Evolutionary conservation across 225 moss, liverwort and hornwort genomes (phyloP).

Genomic region (Climacium dendroides): DNA sequence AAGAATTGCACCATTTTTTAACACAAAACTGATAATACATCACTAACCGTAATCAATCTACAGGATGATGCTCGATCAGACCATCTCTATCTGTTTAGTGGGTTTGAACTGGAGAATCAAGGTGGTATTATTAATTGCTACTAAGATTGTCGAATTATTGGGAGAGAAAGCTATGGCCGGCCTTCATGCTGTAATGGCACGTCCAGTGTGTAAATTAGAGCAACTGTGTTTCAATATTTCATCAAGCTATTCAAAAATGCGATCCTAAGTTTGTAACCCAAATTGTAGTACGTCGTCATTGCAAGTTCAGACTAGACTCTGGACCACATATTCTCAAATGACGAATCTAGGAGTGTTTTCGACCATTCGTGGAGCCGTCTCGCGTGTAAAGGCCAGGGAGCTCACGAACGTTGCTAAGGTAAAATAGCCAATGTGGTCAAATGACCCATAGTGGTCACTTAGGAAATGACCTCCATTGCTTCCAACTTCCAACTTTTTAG

Average conservation of each 20-base stretch:
- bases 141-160: not conserved
- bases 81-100: not conserved
- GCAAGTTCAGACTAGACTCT: not conserved
- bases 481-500: too few relatives aligned
- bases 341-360: too few relatives aligned
- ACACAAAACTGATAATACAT: not conserved
- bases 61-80: too few relatives aligned
- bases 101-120: not conserved
- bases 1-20: not conserved
- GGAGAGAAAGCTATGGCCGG: not conserved
- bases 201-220: not conserved
- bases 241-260: not conserved
- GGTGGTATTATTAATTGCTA: not conserved
- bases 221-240: not conserved
- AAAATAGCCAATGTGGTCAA: too few relatives aligned
- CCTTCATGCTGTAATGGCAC: not conserved
- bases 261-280: not conserved
- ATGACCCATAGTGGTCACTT: too few relatives aligned
- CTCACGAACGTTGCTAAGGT: too few relatives aligned
- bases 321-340: not conserved
- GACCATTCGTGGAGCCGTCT: too few relatives aligned
- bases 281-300: not conserved
- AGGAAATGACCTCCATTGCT: too few relatives aligned
- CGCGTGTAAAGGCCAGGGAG: too few relatives aligned
- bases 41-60: not conserved